Conservation (phyloP, 2,329 filamentous ascomycete genomes). For the Ceratocystiopsis sp. region DNA sequence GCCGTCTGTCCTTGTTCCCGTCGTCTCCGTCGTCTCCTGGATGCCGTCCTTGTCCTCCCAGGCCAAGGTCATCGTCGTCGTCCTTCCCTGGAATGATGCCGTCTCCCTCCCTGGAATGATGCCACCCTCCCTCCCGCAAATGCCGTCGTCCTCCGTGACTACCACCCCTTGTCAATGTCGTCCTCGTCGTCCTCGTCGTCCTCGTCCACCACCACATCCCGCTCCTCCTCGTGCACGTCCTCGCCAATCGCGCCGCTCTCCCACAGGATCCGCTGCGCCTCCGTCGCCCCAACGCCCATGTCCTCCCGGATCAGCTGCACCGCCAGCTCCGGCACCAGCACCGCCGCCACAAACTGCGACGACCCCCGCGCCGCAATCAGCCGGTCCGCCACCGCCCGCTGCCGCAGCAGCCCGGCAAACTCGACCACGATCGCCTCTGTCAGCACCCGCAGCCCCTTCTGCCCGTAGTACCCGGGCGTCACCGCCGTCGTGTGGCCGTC, state of each 20-base stretch:
- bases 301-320: constrained; percentile 39
- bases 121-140: too few species aligned
- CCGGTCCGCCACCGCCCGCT: constrained; percentile 43
- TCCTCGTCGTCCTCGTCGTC: constrained; percentile 2
- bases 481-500: constrained; percentile 37
- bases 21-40: too few species aligned
- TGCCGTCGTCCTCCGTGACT: background rate
- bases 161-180: constrained; percentile 1
- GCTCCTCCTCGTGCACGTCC: constrained; percentile 48
- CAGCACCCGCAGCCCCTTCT: constrained; percentile 54
- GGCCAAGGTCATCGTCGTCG: too few species aligned
- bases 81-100: too few species aligned
- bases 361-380: constrained; percentile 51
- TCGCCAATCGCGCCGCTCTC: constrained; percentile 52
- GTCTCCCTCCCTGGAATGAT: too few species aligned
- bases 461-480: constrained; percentile 71
- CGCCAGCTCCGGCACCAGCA: constrained; percentile 58
- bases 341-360: constrained; percentile 52
- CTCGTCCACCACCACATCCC: constrained; percentile 28
- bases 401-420: constrained; percentile 43
- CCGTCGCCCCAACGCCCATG: constrained; percentile 18
- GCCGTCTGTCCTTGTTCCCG: too few species aligned
- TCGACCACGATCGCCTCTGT: constrained; percentile 47
- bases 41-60: too few species aligned
- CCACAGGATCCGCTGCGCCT: constrained; percentile 38